A percentile compares a stretch with the other conserved stretches of the same genome.
These are phyloP conservation scores for Pisolithus tinctorius DNA, from an alignment of 768 basidiomycete genomes.

Conservation along the genomic window DNA sequence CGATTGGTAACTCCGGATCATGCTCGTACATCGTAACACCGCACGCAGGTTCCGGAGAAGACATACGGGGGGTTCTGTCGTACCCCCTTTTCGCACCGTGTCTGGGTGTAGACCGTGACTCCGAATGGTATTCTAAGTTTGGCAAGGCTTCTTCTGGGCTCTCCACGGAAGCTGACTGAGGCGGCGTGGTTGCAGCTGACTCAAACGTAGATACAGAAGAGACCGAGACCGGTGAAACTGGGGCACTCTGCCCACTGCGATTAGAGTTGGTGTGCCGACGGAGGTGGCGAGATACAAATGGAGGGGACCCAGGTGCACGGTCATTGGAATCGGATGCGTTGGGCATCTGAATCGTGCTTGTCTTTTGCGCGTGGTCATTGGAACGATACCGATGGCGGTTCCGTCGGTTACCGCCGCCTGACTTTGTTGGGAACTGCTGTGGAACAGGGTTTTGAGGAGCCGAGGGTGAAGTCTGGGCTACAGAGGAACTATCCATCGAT, in stretches of 20 bases:
- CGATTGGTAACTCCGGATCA: slow-evolving; percentile 21
- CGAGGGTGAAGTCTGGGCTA: slow-evolving; percentile 5
- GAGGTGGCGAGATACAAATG: slow-evolving; percentile 27
- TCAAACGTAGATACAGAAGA: slow-evolving; percentile 23
- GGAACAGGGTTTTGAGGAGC: slow-evolving; percentile 13
- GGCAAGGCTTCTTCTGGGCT: slow-evolving; percentile 16
- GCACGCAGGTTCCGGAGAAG: slow-evolving; percentile 16
- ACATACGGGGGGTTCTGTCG: slow-evolving; percentile 18
- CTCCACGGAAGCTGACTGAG: slow-evolving; percentile 10
- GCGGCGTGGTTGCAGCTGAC: slow-evolving; percentile 13
- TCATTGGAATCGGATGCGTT: slow-evolving; percentile 10
- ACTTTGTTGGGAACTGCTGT: slow-evolving; percentile 10
- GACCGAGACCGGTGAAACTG: slow-evolving; percentile 24
- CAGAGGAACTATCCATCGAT: slow-evolving; percentile 13
- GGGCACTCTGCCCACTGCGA: slow-evolving; percentile 26
- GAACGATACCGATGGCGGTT: slow-evolving; percentile 4
- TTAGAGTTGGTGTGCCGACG: slow-evolving; percentile 28
- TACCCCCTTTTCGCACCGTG: slow-evolving; percentile 7
- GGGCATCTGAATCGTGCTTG: slow-evolving; percentile 19
- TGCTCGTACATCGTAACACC: slow-evolving; percentile 17
- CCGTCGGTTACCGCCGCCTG: slow-evolving; percentile 3
- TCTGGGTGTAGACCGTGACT: slow-evolving; percentile 14
- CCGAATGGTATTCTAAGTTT: slow-evolving; percentile 15
- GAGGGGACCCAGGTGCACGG: slow-evolving; percentile 26
- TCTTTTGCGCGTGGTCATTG: slow-evolving; percentile 18